Base-by-base conservation (phyloP, 345 rosid species). In the Salix purpurea region DNA sequence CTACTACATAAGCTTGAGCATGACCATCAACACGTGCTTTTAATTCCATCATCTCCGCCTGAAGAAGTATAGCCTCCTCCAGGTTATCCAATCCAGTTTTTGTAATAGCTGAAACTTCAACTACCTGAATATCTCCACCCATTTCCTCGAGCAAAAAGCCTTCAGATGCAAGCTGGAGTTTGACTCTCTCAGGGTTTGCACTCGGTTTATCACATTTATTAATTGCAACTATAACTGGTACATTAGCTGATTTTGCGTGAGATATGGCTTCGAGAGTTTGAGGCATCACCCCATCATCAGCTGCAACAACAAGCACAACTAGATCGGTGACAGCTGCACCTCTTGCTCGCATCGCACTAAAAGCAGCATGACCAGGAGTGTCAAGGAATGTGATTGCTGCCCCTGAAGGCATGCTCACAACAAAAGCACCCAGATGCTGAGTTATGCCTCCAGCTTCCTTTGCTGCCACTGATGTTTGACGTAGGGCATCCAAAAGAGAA, bases 361-460 rank as follows among this genome's bases (percentile, higher is more conserved):
- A 96, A 66, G 97, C 97, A 0, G 97, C 98, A 74, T 96, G 97
- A 54, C 98, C 99, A 70, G 95, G 98, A 36, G 97, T 96, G 78
- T 93, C 97, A 18, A 93, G 92, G 82, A 96, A 96, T 44, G 98
- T 93, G 79, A 96, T 93, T 24, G 96, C 88, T 74, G 97, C 88
- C 69, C 98, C 97, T 0, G 93, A 91, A 0, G 90, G 84, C 98
- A 96, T 96, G 79, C 87, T 83, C 67, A 92, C 98, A 65, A 92
- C 89, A 76, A 96, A 96, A 32, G 97, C 99, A 74, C 99, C 99
- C 15, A 96, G 81, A 69, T 96, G 97, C 76, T 96, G 99, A 74
- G 99, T 96, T 88, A 96, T 96, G 82, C 98, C 99, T 37, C 98
- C 97, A 28, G 99, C 98, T 92, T 96, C 97, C 82, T 81, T 85